A percentile compares a stretch with the other conserved stretches of the same genome.
phyloP scores from a whole-genome alignment of 2,329 filamentous ascomycete species.

The Colletotrichum lentis region DNA sequence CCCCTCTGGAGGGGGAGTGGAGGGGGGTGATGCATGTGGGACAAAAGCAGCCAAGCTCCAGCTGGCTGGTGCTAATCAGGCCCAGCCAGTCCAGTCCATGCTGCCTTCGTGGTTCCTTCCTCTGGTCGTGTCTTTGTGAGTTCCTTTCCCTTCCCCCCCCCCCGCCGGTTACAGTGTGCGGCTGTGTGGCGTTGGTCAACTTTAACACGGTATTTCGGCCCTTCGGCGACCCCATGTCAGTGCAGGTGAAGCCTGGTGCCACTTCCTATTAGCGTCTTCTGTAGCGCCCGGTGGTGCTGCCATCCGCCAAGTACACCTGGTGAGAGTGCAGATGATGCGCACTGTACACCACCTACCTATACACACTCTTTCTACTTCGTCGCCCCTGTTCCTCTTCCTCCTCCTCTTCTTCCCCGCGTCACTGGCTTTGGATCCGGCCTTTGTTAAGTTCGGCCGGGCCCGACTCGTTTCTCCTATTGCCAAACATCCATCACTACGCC shows the following conservation, averaged over 20 bases:
- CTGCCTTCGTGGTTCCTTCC: not conserved
- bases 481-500: not conserved
- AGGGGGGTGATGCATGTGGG: not conserved
- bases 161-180: not conserved
- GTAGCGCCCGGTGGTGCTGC: not conserved
- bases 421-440: conserved; percentile 16
- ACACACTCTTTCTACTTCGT: not conserved
- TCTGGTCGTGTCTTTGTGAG: not conserved
- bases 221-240: not conserved
- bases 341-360: not conserved
- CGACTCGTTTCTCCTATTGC: not conserved
- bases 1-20: not conserved
- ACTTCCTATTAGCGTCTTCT: not conserved
- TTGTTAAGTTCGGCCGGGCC: conserved; percentile 4
- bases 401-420: not conserved
- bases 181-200: accelerated
- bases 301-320: not conserved
- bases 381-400: not conserved
- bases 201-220: not conserved
- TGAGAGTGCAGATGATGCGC: not conserved
- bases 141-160: too few species aligned
- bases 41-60: not conserved
- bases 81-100: not conserved
- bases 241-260: not conserved
- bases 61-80: not conserved